Percentiles rank a stretch among this genome's conserved stretches.
These are phyloP conservation scores for Ophiocordyceps polyrhachis-furcata DNA, from an alignment of 2,329 filamentous ascomycete genomes.

Conservation along the genomic window DNA sequence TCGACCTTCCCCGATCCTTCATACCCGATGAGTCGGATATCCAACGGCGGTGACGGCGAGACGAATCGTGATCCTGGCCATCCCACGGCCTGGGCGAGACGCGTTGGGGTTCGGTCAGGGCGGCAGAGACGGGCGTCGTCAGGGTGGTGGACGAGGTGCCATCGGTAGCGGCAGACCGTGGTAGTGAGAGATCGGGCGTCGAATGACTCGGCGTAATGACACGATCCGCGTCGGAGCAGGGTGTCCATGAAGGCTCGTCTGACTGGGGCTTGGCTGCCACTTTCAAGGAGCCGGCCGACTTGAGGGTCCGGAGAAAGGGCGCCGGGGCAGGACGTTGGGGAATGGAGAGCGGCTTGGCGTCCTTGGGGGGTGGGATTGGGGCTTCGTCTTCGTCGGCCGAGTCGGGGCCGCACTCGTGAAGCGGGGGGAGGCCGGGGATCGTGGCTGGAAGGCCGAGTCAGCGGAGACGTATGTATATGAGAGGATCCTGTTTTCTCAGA, in stretches of 20 bases:
- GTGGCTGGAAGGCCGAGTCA: conserved; percentile 27
- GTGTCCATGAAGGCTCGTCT: conserved; percentile 24
- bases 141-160: conserved; percentile 20
- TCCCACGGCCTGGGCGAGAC: conserved; percentile 27
- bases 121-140: conserved; percentile 31
- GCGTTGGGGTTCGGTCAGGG: conserved; percentile 19
- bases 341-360: conserved; percentile 38
- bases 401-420: conserved; percentile 32
- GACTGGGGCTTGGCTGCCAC: conserved; percentile 27
- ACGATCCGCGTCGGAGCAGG: conserved; percentile 27
- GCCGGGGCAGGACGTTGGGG: conserved; percentile 12
- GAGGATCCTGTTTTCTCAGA: conserved; percentile 3
- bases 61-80: conserved; percentile 4
- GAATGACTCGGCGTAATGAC: conserved; percentile 18
- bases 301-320: conserved; percentile 6
- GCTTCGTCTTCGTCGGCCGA: background rate
- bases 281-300: conserved; percentile 11
- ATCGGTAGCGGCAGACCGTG: conserved; percentile 22
- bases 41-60: conserved; percentile 27
- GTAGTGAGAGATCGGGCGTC: conserved; percentile 19
- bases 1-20: conserved; percentile 42
- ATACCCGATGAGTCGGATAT: conserved; percentile 39
- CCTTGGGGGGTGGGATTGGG: conserved; percentile 26
- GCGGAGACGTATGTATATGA: background rate
- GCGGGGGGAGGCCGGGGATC: conserved; percentile 43